Evolutionary conservation across 176 grass and related monocot species (phyloP).

Genomic region (Oryza rufipogon): DNA sequence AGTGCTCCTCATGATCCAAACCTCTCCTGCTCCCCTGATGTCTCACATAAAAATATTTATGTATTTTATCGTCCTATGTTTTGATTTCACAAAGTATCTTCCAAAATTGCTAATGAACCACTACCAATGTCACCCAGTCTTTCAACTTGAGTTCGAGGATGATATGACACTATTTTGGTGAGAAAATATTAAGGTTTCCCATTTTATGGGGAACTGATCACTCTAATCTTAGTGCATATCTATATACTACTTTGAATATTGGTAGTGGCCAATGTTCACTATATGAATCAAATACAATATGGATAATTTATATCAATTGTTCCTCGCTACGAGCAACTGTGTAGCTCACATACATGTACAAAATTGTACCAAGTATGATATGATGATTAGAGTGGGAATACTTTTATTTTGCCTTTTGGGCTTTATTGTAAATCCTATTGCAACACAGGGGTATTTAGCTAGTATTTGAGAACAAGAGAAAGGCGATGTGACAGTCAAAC

Average conservation of each 20-base stretch:
- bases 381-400: no score
- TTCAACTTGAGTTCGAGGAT: not conserved
- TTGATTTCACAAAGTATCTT: constrained; percentile 19
- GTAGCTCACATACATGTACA: no score
- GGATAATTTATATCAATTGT: no score
- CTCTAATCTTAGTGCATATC: constrained; percentile 28
- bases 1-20: constrained; percentile 22
- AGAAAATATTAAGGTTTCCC: constrained; percentile 5
- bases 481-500: not conserved
- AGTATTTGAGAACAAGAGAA: constrained; percentile 6
- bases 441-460: no score
- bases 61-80: constrained; percentile 10
- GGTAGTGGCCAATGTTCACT: no score
- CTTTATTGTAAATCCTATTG: no score
- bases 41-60: constrained; percentile 13
- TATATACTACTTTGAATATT: no score
- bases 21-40: not conserved
- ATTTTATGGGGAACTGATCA: constrained; percentile 13
- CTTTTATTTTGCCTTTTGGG: no score
- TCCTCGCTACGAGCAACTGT: no score
- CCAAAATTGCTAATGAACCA: constrained; percentile 13
- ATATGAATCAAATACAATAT: no score
- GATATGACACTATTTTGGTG: not conserved
- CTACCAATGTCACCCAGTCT: not conserved
- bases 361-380: no score